Percentiles rank a stretch among this genome's conserved stretches.
Conservation (phyloP, 805 yeast species). For the Myxozyma kluyveri region DNA sequence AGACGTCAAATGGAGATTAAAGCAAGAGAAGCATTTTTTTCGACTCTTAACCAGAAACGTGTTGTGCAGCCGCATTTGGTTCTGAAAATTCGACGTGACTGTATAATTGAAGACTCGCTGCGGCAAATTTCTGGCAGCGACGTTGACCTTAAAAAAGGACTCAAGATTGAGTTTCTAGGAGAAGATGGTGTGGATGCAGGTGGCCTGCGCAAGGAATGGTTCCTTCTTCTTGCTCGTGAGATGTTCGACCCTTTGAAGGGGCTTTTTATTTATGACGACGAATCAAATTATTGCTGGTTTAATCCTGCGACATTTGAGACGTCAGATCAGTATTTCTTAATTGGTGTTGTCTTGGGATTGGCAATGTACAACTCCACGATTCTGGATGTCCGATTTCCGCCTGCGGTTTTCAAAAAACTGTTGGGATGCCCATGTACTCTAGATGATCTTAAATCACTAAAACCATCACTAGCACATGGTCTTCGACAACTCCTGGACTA, state of each 20-base stretch:
- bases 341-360: conserved; percentile 84
- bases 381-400: conserved; percentile 74
- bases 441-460: conserved; percentile 64
- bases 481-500: conserved; percentile 49
- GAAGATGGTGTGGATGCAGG: conserved; percentile 97
- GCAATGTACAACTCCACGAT: conserved; percentile 90
- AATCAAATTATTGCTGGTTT: conserved; percentile 77
- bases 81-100: conserved; percentile 63
- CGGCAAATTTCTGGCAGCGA: conserved; percentile 41
- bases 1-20: conserved; percentile 75
- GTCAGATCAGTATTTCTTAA: conserved; percentile 48
- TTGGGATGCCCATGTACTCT: conserved; percentile 54
- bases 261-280: conserved; percentile 63
- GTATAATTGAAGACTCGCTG: conserved; percentile 73
- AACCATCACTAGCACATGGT: conserved; percentile 63
- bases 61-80: conserved; percentile 66
- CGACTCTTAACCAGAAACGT: conserved; percentile 60
- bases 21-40: conserved; percentile 85
- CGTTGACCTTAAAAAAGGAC: conserved; percentile 69
- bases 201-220: conserved; percentile 94
- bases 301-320: conserved; percentile 33
- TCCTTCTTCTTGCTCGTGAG: conserved; percentile 65
- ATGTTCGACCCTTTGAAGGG: conserved; percentile 68
- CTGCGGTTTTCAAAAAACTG: conserved; percentile 71
- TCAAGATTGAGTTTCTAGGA: conserved; percentile 73